Evolutionary conservation across 2,329 filamentous ascomycete species (phyloP), one percentile per base, ranked within the genome.

Genomic region (Blastomyces silverae): DNA sequence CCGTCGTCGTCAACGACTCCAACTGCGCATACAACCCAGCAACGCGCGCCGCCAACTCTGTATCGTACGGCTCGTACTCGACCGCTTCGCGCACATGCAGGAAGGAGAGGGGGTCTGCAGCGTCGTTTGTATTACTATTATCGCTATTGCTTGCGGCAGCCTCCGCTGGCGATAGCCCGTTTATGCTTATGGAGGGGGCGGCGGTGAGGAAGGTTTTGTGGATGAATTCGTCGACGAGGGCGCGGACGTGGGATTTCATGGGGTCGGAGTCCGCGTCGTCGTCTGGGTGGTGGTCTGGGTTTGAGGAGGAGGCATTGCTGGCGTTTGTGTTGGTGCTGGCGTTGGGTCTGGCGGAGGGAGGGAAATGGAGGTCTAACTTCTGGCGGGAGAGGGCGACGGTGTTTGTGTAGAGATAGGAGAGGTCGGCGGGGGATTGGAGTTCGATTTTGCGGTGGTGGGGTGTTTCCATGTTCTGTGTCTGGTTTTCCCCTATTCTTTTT

Each of bases 361-460:
- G 80, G 17, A 82, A 76, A 66, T 80, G 76, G 31, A 80, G 74
- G 68, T 82, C 80, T 64, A 82, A 73, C 71, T 81, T 82, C 69
- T 78, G 74, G 64, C 76, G 79, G 28, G 80, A 79, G 65, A 78
- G 73, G 3, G 74, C 72, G 64, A 77, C 69, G 34, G 79, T 76
- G 71, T 82, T 82, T 66, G 73, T 71, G 67, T 80, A 78, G 59
- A 82, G 79, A 66, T 80, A 82, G 63, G 76, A 78, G 61, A 82
- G 77, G 73, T 82, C 80, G 65, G 76, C 75, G 64, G 79, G 73
- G 56, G 80, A 79, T 71, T 82, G 80, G n/a, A 82, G 77, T 66
- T 82, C 80, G 70, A 82, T 77, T 70, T 81, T 81, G 69, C 80
- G 79, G 69, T 82, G 76, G 70, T 80, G 77, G 55, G 74, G 70